Evolutionary conservation across 1,139 yeast species (phyloP).

Genomic region (Tardiomyces blankii): DNA sequence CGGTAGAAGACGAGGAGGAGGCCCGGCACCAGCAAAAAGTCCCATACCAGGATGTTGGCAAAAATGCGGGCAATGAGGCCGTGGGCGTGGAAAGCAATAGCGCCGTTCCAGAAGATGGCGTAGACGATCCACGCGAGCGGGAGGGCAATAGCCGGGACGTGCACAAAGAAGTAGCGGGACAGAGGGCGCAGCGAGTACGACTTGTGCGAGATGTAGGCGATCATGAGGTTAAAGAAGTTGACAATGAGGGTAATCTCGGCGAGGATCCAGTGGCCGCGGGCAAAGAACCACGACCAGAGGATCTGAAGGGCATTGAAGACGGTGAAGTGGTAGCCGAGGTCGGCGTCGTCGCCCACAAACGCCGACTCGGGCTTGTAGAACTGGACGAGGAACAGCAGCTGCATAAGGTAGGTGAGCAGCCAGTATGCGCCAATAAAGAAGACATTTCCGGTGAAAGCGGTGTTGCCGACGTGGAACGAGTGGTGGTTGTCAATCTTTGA

Average conservation of each 20-base stretch:
- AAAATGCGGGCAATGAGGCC: conserved; percentile 48
- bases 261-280: conserved; percentile 40
- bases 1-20: conserved; percentile 45
- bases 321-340: conserved; percentile 51
- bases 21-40: conserved; percentile 55
- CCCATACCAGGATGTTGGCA: conserved; percentile 71
- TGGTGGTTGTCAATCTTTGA: conserved; percentile 32
- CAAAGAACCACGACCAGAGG: conserved; percentile 52
- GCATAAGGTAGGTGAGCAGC: conserved; percentile 43
- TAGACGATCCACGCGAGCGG: conserved; percentile 69
- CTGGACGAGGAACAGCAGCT: conserved; percentile 42
- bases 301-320: conserved; percentile 49
- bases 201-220: conserved; percentile 48
- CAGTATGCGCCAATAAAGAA: conserved; percentile 46
- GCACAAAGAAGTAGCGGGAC: conserved; percentile 44
- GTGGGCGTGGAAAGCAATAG: conserved; percentile 44
- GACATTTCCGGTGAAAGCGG: conserved; percentile 60
- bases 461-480: conserved; percentile 27
- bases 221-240: conserved; percentile 48
- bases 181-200: conserved; percentile 46
- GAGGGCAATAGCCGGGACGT: conserved; percentile 53
- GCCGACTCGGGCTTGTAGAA: conserved; percentile 36
- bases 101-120: conserved; percentile 76
- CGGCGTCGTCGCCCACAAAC: conserved; percentile 23
- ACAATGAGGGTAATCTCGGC: conserved; percentile 45